Percentiles rank a stretch among this genome's conserved stretches.
Evolutionary conservation across 2,329 filamentous ascomycete genomes (phyloP).

Genomic region (Laburnicola sp.): DNA sequence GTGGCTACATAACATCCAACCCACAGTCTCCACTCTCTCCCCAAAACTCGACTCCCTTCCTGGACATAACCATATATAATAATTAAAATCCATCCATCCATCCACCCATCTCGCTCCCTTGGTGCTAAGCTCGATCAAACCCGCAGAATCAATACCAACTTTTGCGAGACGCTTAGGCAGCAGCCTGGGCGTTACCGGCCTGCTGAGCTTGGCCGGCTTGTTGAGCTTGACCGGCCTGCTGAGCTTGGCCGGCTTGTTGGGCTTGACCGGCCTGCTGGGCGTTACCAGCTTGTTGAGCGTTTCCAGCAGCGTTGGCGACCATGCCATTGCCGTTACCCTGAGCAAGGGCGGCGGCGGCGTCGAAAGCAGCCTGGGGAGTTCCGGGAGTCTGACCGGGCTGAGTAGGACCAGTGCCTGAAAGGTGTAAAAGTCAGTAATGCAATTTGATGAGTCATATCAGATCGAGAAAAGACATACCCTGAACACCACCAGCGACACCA

Average conservation of each 20-base stretch:
- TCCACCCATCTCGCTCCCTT: no score
- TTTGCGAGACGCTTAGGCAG: no score
- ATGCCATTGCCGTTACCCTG: slow-evolving; percentile 35
- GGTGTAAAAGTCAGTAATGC: not conserved
- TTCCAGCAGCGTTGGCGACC: slow-evolving; percentile 21
- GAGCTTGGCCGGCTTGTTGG: no score
- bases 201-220: slow-evolving; percentile 12
- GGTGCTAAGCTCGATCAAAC: no score
- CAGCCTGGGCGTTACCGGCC: no score
- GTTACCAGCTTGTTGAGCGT: slow-evolving; percentile 14
- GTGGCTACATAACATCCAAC: no score
- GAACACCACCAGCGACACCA: slow-evolving; percentile 40
- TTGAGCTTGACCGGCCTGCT: slow-evolving; percentile 14
- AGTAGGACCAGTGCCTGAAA: slow-evolving; percentile 26
- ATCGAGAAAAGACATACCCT: slow-evolving; percentile 13
- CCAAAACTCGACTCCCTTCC: no score
- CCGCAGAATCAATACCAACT: no score
- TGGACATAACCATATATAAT: no score
- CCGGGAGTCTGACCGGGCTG: slow-evolving; percentile 34
- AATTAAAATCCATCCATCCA: no score
- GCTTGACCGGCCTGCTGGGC: not conserved
- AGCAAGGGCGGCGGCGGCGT: slow-evolving; percentile 32
- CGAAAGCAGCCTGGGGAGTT: slow-evolving; percentile 36
- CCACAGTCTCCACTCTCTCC: no score
- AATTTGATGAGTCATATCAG: not conserved